Evolutionary conservation across 2,329 filamentous ascomycete species (phyloP).

Genomic region (Cercospora zeina): DNA sequence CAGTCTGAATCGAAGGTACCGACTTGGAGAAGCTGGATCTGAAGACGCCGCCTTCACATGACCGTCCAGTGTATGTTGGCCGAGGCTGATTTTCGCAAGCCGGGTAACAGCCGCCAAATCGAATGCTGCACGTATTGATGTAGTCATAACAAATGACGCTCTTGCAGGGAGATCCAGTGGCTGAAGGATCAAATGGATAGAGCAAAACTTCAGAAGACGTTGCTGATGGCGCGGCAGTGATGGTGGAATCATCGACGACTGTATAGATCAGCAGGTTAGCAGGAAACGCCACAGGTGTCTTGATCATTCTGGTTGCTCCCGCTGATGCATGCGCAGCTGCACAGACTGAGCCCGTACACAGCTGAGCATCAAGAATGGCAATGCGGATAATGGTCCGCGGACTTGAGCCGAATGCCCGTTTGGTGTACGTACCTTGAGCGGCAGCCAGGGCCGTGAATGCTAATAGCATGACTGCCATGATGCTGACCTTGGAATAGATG

Average conservation of each 20-base stretch:
- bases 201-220: constrained; percentile 6
- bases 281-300: background rate
- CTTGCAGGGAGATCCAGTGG: constrained; percentile 12
- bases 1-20: constrained; percentile 13
- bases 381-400: too few relatives aligned
- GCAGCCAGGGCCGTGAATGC: background rate
- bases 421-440: background rate
- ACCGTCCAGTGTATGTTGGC: constrained; percentile 29
- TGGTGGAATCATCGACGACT: constrained; percentile 1
- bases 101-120: constrained; percentile 33
- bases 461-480: background rate
- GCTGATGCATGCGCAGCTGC: background rate
- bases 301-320: too few relatives aligned
- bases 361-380: too few relatives aligned
- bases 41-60: constrained; percentile 22
- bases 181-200: constrained; percentile 1
- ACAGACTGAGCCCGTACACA: too few relatives aligned
- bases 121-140: constrained; percentile 31
- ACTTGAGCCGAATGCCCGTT: background rate
- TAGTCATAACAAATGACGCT: constrained; percentile 32
- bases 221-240: constrained; percentile 4
- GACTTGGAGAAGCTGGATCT: constrained; percentile 17
- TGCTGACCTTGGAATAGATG: background rate
- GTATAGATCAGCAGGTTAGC: background rate
- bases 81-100: constrained; percentile 27